These are phyloP conservation scores for Prototheca cutis DNA, from an alignment of 163 green algal genomes.

Conservation along the genomic window DNA sequence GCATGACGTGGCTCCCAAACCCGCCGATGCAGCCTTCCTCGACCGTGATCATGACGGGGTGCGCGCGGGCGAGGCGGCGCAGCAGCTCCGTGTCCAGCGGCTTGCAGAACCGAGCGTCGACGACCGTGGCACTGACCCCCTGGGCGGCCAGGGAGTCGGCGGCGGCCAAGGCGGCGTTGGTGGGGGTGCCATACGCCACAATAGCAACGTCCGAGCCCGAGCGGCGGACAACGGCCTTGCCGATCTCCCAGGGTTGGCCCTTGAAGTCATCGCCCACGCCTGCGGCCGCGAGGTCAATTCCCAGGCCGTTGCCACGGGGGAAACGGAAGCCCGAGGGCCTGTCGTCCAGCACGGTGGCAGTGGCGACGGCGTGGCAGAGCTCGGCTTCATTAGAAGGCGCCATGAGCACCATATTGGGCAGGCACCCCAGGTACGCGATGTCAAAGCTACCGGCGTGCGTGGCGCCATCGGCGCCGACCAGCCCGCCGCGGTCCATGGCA, in stretches of 20 bases:
- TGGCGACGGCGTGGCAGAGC: constrained; percentile 96
- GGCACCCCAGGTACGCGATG: constrained; percentile 88
- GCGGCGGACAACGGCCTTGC: constrained; percentile 69
- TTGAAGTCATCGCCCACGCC: constrained; percentile 75
- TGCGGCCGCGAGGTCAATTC: constrained; percentile 72
- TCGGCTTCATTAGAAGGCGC: constrained; percentile 91
- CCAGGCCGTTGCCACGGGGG: constrained; percentile 89
- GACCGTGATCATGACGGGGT: constrained; percentile 87
- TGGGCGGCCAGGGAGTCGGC: constrained; percentile 68
- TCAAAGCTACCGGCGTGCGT: constrained; percentile 96
- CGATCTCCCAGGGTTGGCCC: constrained; percentile 67
- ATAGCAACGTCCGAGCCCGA: constrained; percentile 83
- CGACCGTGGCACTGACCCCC: constrained; percentile 80
- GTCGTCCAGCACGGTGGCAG: constrained; percentile 82
- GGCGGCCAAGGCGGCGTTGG: constrained; percentile 80
- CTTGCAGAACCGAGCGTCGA: constrained; percentile 98
- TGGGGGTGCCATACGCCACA: constrained; percentile 79
- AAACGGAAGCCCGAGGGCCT: constrained; percentile 88
- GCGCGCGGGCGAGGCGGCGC: constrained; percentile 50
- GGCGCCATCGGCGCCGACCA: constrained; percentile 95
- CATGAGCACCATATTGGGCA: constrained; percentile 93
- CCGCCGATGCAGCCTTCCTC: constrained; percentile 95
- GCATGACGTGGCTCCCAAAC: constrained; percentile 94
- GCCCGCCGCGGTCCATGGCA: constrained; percentile 92
- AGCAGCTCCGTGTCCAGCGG: constrained; percentile 84